These are phyloP conservation scores for Daldinia sp. DNA, from an alignment of 2,329 filamentous ascomycete species.

Conservation along the genomic window DNA sequence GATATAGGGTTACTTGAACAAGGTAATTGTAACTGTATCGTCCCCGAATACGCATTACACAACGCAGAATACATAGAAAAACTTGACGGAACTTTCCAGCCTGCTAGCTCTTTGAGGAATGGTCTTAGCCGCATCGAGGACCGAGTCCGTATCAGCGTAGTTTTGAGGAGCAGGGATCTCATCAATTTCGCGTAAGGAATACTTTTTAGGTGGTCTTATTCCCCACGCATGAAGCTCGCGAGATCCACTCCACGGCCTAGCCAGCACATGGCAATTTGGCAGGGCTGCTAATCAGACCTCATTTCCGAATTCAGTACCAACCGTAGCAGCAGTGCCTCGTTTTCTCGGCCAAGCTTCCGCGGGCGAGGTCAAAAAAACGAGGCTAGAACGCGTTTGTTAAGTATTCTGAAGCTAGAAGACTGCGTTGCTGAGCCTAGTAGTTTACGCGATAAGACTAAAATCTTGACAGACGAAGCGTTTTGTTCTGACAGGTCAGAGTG, in stretches of 20 bases:
- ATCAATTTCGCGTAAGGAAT: slow-evolving; percentile 11
- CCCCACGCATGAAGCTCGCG: slow-evolving; percentile 27
- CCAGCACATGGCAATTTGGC: slow-evolving; percentile 33
- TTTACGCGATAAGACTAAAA: background rate
- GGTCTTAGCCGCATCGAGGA: slow-evolving; percentile 19
- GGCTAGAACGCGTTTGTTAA: slow-evolving; percentile 13
- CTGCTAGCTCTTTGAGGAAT: slow-evolving; percentile 1
- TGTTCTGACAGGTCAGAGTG: background rate
- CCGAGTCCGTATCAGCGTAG: slow-evolving; percentile 10
- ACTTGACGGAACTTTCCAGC: background rate
- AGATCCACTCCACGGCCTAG: slow-evolving; percentile 19
- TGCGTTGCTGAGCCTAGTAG: background rate
- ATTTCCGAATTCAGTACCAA: slow-evolving; percentile 31
- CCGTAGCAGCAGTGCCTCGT: slow-evolving; percentile 6
- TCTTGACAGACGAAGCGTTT: background rate
- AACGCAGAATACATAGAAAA: no score
- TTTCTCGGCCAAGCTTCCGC: slow-evolving; percentile 15
- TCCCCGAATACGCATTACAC: background rate
- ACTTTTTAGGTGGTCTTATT: slow-evolving; percentile 25
- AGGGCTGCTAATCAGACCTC: slow-evolving; percentile 30
- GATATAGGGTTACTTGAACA: background rate
- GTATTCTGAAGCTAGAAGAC: slow-evolving; percentile 17
- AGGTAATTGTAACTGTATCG: background rate
- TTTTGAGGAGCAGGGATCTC: slow-evolving; percentile 18
- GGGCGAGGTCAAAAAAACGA: background rate